phyloP scores from a whole-genome alignment of 192 early-diverging fungal species.

The Coemansia sp. region DNA sequence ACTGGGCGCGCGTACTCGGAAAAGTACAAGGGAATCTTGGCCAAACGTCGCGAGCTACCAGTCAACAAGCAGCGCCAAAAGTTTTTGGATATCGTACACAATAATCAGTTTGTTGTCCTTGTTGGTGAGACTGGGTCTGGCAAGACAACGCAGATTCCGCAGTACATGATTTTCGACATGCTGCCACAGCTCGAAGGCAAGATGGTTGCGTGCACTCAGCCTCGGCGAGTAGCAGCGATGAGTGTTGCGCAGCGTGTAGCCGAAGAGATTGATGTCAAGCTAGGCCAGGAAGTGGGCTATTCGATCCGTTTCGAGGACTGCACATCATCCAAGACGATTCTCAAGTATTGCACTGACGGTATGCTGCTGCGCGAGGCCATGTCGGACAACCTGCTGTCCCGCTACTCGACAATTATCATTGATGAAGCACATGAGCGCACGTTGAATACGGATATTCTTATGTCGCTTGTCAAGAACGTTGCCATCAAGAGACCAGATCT shows the following conservation, averaged over 20 bases:
- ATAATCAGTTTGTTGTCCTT: constrained; percentile 90
- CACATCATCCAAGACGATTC: constrained; percentile 76
- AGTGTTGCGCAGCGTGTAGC: constrained; percentile 98
- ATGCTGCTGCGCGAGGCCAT: constrained; percentile 98
- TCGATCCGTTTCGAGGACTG: constrained; percentile 98
- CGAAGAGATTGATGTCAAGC: constrained; percentile 89
- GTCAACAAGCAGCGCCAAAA: constrained; percentile 91
- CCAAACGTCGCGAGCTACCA: constrained; percentile 83
- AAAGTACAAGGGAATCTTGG: constrained; percentile 84
- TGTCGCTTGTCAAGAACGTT: constrained; percentile 96
- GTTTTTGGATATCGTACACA: constrained; percentile 90
- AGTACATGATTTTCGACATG: constrained; percentile 90
- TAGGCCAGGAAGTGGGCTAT: constrained; percentile 98
- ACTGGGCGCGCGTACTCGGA: constrained; percentile 75
- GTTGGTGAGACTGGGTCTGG: constrained; percentile 98
- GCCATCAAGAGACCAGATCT: constrained; percentile 74
- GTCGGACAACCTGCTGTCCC: constrained; percentile 80
- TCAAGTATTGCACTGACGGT: constrained; percentile 99
- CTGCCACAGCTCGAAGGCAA: constrained; percentile 85
- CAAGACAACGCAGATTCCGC: constrained; percentile 99
- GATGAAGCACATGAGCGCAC: constrained; percentile 99
- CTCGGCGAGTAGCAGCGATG: constrained; percentile 99
- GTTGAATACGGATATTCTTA: constrained; percentile 93
- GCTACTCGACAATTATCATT: constrained; percentile 94
- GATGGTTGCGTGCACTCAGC: constrained; percentile 98